A percentile compares a stretch with the other conserved stretches of the same genome.
Evolutionary conservation across 2,329 filamentous ascomycete species (phyloP).

Genomic region (Fusarium virguliforme): DNA sequence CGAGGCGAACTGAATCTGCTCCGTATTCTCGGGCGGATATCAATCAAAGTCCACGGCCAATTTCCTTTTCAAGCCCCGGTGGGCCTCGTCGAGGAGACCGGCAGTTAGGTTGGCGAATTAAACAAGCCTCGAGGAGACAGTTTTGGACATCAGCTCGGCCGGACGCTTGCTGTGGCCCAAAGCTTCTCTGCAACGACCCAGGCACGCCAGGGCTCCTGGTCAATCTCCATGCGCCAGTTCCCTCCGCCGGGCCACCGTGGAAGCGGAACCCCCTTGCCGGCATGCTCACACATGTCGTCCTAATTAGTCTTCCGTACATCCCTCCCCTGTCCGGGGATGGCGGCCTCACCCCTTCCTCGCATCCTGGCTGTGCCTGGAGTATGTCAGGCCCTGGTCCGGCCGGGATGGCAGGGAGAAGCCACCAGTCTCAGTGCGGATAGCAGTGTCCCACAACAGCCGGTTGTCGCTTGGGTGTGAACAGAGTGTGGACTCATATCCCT

Average conservation of each 20-base stretch:
- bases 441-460: constrained; percentile 46
- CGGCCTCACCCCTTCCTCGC: constrained; percentile 45
- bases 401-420: constrained; percentile 37
- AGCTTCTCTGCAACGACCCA: constrained; percentile 34
- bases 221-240: constrained; percentile 46
- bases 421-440: constrained; percentile 41
- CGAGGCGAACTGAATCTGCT: constrained; percentile 38
- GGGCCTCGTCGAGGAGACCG: constrained; percentile 40
- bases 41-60: constrained; percentile 37
- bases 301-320: constrained; percentile 40
- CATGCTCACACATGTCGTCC: constrained; percentile 38
- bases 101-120: constrained; percentile 49
- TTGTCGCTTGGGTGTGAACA: constrained; percentile 27
- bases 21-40: constrained; percentile 40
- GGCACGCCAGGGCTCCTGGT: constrained; percentile 39
- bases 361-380: constrained; percentile 49
- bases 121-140: constrained; percentile 38
- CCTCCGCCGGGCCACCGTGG: constrained; percentile 47
- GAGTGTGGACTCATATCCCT: constrained; percentile 51
- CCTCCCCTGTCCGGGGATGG: constrained; percentile 49
- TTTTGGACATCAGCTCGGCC: constrained; percentile 44
- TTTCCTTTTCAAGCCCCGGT: constrained; percentile 41
- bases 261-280: constrained; percentile 55
- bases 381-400: constrained; percentile 42
- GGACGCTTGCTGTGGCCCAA: constrained; percentile 32